Conservation (phyloP, 2,329 filamentous ascomycete species). For the Gremmenia infestans region DNA sequence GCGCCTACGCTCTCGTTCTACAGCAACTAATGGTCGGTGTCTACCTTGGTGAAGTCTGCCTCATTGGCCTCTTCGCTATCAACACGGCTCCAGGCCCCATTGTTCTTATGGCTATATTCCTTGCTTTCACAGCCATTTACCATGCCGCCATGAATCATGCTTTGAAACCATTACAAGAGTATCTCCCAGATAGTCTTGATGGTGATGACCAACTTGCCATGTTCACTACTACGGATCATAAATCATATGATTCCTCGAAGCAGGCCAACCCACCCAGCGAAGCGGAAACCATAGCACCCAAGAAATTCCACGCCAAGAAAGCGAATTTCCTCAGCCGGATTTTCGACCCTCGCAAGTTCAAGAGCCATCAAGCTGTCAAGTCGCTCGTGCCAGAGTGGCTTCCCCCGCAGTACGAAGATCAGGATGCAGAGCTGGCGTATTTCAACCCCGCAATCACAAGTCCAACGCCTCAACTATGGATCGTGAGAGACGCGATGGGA, state of each 20-base stretch:
- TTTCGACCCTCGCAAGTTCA: constrained; percentile 70
- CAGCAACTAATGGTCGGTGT: constrained; percentile 80
- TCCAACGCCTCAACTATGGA: constrained; percentile 67
- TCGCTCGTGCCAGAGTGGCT: constrained; percentile 55
- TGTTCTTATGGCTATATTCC: constrained; percentile 68
- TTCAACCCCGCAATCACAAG: constrained; percentile 64
- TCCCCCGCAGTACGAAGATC: constrained; percentile 53
- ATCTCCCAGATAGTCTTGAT: constrained; percentile 65
- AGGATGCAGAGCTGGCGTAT: constrained; percentile 64
- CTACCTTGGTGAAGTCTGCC: constrained; percentile 75
- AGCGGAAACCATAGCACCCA: constrained; percentile 18
- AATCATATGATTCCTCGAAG: constrained; percentile 15
- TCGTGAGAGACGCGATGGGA: constrained; percentile 69
- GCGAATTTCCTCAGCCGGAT: constrained; percentile 56
- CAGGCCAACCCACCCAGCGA: constrained; percentile 25
- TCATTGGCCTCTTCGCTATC: constrained; percentile 79
- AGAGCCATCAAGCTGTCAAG: constrained; percentile 65
- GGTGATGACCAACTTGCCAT: constrained; percentile 42
- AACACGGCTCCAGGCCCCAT: constrained; percentile 63
- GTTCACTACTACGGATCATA: constrained; percentile 16
- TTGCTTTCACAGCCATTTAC: constrained; percentile 69
- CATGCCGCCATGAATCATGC: constrained; percentile 68
- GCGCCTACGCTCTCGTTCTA: constrained; percentile 78
- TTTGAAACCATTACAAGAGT: constrained; percentile 67
- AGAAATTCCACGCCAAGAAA: constrained; percentile 35